A percentile compares a stretch with the other conserved stretches of the same genome.
Conservation (phyloP, 1,284 basidiomycete species). For the Austropuccinia psidii region DNA sequence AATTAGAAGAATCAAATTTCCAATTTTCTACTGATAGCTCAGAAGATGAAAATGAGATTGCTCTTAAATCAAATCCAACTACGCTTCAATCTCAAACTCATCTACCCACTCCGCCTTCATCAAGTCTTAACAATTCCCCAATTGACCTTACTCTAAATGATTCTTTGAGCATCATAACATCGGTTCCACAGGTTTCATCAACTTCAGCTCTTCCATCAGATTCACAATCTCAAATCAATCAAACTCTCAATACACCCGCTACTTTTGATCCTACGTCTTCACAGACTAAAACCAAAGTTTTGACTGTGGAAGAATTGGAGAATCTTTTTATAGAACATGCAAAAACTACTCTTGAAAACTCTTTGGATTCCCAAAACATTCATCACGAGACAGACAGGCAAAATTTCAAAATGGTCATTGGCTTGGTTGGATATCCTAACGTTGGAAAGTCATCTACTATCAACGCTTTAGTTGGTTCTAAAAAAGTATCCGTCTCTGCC, state of each 20-base stretch:
- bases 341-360: conserved; percentile 50
- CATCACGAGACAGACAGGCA: conserved; percentile 9
- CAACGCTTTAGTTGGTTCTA: conserved; percentile 58
- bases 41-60: conserved; percentile 39
- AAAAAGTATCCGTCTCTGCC: conserved; percentile 94
- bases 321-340: conserved; percentile 69
- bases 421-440: conserved; percentile 59
- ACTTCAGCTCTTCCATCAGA: not conserved
- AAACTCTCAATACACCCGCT: not conserved
- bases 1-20: conserved; percentile 51
- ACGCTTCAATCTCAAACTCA: not conserved
- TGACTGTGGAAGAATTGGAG: conserved; percentile 84
- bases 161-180: not conserved
- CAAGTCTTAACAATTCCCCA: no score
- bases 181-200: not conserved
- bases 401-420: conserved; percentile 58
- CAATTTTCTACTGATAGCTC: conserved; percentile 45
- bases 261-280: not conserved
- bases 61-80: conserved; percentile 36
- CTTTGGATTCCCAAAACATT: not conserved
- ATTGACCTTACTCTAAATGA: conserved; percentile 37
- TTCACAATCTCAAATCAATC: not conserved
- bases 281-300: conserved; percentile 60
- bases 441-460: conserved; percentile 58
- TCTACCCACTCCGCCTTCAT: not conserved